Evolutionary conservation across 192 early-diverging fungal genomes (phyloP).

Genomic region (Entomortierella lignicola): DNA sequence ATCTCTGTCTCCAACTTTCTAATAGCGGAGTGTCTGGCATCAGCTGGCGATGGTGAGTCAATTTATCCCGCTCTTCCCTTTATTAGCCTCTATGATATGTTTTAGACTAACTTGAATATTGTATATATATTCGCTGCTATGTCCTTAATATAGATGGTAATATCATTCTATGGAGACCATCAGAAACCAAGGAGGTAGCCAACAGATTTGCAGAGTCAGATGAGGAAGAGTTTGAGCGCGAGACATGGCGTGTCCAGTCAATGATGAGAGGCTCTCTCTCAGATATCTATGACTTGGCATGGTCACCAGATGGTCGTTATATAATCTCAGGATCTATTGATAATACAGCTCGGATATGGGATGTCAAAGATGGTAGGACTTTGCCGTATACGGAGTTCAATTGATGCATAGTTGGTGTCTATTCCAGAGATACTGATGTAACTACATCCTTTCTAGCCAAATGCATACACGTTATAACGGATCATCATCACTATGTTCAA

Average conservation of each 20-base stretch:
- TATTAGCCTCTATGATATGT: too few species aligned
- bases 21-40: slow-evolving; percentile 76
- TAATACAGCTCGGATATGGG: slow-evolving; percentile 89
- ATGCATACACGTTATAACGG: slow-evolving; percentile 78
- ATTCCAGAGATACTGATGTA: background rate
- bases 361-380: slow-evolving; percentile 73
- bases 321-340: slow-evolving; percentile 90
- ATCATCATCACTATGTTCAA: slow-evolving; percentile 96
- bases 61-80: background rate
- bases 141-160: slow-evolving; percentile 73
- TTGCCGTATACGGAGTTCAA: background rate
- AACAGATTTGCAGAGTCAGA: slow-evolving; percentile 60
- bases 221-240: slow-evolving; percentile 67
- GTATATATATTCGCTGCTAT: too few species aligned
- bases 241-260: slow-evolving; percentile 79
- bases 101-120: too few species aligned
- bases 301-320: slow-evolving; percentile 88
- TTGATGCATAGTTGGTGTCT: too few species aligned
- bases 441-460: slow-evolving; percentile 56
- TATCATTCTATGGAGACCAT: slow-evolving; percentile 86
- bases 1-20: background rate
- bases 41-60: slow-evolving; percentile 84
- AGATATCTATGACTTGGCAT: slow-evolving; percentile 93
- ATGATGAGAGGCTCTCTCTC: slow-evolving; percentile 80
- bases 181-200: slow-evolving; percentile 60